Base-by-base conservation (phyloP, 108 stramenopile species). In the Nitzschia sp. region DNA sequence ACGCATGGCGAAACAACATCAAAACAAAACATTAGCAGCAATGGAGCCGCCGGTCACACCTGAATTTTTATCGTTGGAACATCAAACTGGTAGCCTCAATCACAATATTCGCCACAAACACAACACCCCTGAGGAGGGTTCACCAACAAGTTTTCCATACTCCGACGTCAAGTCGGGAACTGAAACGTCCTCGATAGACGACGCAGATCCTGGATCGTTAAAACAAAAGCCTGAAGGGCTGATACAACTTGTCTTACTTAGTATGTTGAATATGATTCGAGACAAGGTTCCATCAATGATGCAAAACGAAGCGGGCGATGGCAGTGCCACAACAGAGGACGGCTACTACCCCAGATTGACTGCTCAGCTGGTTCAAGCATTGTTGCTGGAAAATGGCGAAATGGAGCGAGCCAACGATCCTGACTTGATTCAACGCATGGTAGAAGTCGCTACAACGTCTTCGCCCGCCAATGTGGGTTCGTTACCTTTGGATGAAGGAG, bases 311-410 rank as follows among this genome's bases (percentile, higher is more conserved):
- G n/a, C n/a, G n/a, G n/a, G n/a, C n/a, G n/a, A n/a, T n/a, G n/a
- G n/a, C n/a, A 42, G 38, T 15, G n/a, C 1, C 9, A 18, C 6
- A 0, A 31, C 19, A 32, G 26, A 30, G 2, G 1, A 23, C 26
- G 38, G 23, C 15, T 36, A 42, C 1, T n/a, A 68, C 25, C 54
- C 62, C 30, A 65, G 61, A 13, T 36, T 86, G 29, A 82, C 75
- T 17, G 59, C 57, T 34, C 59, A 69, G 6, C 49, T 83, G 30
- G 2, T 83, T 1, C 36, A 58, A 55, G 64, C 68, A 26, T 23
- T 90, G 4, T 70, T 87, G 2, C 5, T 32, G 11, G 57, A 77
- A 46, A 84, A 90, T 59, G 89, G 86, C 1, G 89, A 90, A 45
- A 59, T 11, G 31, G 80, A 87, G 19, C 46, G 80, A 30, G 77